Conservation (phyloP, 2,329 filamentous ascomycete genomes). For the Salinomyces thailandicus region DNA sequence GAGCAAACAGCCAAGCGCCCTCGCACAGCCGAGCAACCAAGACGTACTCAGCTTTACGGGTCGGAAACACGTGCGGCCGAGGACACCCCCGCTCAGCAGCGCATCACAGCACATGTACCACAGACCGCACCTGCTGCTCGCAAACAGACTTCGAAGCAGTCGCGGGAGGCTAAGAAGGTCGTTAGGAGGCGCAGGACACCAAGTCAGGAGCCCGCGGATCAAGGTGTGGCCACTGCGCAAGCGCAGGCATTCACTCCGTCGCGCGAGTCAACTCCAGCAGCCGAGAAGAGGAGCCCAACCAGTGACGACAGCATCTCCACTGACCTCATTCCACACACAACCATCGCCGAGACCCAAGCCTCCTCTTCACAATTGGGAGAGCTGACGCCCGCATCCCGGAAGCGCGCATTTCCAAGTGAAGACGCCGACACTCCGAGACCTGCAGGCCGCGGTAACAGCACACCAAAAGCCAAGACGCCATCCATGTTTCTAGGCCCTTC, state of each 20-base stretch:
- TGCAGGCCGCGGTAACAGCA: not conserved
- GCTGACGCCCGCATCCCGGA: constrained; percentile 1
- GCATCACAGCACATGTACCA: not conserved
- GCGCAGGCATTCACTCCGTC: not conserved
- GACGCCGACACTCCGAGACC: not conserved
- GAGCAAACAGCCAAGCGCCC: constrained; percentile 6
- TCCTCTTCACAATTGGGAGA: not conserved
- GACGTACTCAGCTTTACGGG: constrained; percentile 3
- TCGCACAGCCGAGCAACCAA: not conserved
- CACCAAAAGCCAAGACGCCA: constrained; percentile 7
- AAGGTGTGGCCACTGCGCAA: not conserved
- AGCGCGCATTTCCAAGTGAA: not conserved
- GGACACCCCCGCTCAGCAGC: not conserved
- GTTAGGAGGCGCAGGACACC: not conserved
- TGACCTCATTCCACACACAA: not conserved
- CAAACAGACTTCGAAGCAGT: not conserved
- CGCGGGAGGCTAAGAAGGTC: not conserved
- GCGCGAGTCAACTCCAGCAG: not conserved
- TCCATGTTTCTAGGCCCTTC: constrained; percentile 3
- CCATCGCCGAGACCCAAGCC: not conserved
- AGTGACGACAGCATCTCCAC: not conserved
- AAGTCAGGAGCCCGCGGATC: not conserved
- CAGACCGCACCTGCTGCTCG: not conserved
- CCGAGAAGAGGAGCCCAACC: not conserved
- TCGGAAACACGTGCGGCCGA: constrained; percentile 2